A percentile compares a stretch with the other conserved stretches of the same genome.
Conservation (phyloP, 306 rosid species). For the Begonia peltatifolia region DNA sequence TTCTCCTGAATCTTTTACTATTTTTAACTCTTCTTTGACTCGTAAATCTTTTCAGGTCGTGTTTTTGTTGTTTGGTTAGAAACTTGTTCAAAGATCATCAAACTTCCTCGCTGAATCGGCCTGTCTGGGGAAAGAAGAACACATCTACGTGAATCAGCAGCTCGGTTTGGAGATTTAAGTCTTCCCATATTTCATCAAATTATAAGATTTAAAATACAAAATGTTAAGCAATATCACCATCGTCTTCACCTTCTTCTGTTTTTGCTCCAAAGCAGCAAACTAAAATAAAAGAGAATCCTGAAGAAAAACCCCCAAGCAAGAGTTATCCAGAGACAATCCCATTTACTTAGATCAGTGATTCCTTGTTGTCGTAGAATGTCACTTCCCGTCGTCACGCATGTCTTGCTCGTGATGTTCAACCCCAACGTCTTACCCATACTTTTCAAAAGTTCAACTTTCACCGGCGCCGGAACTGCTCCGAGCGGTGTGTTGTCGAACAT, state of each 20-base stretch:
- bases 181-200: no score
- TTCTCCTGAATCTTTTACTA: no score
- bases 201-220: no score
- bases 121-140: no score
- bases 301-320: slow-evolving; percentile 80
- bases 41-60: no score
- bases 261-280: slow-evolving; percentile 55
- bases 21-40: no score
- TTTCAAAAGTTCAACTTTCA: slow-evolving; percentile 45
- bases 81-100: no score
- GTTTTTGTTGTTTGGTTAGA: no score
- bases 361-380: slow-evolving; percentile 68
- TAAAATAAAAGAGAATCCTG: slow-evolving; percentile 57
- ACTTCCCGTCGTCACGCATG: slow-evolving; percentile 61
- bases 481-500: slow-evolving; percentile 71
- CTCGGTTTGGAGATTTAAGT: no score
- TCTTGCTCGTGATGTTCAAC: slow-evolving; percentile 29
- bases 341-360: slow-evolving; percentile 48
- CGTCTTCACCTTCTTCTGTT: slow-evolving; percentile 40
- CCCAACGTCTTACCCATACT: slow-evolving; percentile 58
- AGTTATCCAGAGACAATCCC: slow-evolving; percentile 67
- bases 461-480: slow-evolving; percentile 18
- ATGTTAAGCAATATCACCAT: no score
- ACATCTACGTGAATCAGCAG: no score
- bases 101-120: no score